Evolutionary conservation across 345 rosid species (phyloP), one percentile per base, ranked within the genome.

Genomic region (Pelargonium nanum): DNA sequence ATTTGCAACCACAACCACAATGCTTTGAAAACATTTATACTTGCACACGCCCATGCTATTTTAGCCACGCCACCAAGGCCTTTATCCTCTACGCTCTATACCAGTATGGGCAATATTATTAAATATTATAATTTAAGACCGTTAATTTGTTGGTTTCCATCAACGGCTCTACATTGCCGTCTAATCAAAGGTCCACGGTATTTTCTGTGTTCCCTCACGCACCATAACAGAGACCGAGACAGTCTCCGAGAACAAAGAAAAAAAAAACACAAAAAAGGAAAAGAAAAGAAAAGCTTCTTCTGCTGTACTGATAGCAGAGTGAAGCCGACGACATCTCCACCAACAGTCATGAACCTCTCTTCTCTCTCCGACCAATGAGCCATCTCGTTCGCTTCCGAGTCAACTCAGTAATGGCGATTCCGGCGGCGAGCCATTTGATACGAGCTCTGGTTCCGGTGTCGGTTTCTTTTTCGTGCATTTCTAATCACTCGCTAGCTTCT

Each of bases 241-340:
- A 40, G 48, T 40, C 48, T 15, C 48, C 48, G 48, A 6, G 7
- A 3, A 28, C 7, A 3, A 17, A 12, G 15, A 40, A 12, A 40
- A 40, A 34, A 15, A 34, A 40, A 40, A 40, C 15, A 17, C 15
- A 40, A 40, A 40, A 40, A 12, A 10, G 15, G 16, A 40, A 40
- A 10, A 40, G 6, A 6, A 40, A 40, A 40, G 48, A 9, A 68
- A 64, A 26, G 72, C 77, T 59, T 70, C 77, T 59, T 70, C 68
- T 56, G 55, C 64, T 55, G 75, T 60, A 70, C 77, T 65, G 68
- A 59, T 64, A 66, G 53, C 78, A 22, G 80, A 77, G 79, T 77
- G 75, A 75, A 78, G 60, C 74, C 72, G 73, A 75, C 78, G 77
- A 72, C 55, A 66, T 76, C 81, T 65, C 85, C 67, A 77, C 77